Base-by-base conservation (phyloP, 1,284 basidiomycete genomes). In the Fomitopsis pinicola region DNA sequence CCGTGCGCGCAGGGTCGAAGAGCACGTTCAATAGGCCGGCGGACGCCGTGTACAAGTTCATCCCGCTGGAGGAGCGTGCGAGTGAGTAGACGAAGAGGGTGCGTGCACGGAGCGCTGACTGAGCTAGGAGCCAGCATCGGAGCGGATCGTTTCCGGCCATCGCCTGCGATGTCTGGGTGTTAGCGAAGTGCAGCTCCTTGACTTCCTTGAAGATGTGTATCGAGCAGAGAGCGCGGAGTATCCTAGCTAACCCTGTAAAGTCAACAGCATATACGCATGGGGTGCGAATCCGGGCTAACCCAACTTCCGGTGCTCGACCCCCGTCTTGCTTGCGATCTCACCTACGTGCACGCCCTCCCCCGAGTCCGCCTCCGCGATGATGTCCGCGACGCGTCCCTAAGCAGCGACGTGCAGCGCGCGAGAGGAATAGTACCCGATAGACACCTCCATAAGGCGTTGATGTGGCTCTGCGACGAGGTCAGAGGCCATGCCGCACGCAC, bases 401-500 rank as follows among this genome's bases (percentile, higher is more conserved):
- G 46, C 59, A 2, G 58, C 65, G 46, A 64, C 63, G 46, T 62
- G 63, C 62, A 64, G 30, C 2, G 65, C 65, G 7, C 63, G 42
- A n/a, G 65, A 57, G 45, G 59, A 53, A 54, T 57, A 62, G 48
- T 53, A 63, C 30, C 46, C n/a, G 36, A 26, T 35, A 5, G 48
- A 36, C 14, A 64, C 30, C 46, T 64, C 65, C 54, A 61, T 58
- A n/a, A 63, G 30, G n/a, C 65, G 61, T 17, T 12, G 35, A 17
- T 36, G 45, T 1, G 65, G 63, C 12, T 64, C 58, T 17, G 62
- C 56, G 3, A 63, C 62, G 35, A 64, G 53, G 19, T 62, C 63
- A 3, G 53, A 7, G 33, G 53, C 45, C 54, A 59, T 54, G 1
- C 65, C 63, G 17, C 40, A 54, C 1, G 63, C 60, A 12, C 59